Evolutionary conservation across 139 green algal genomes (phyloP).

Genomic region (Tetradesmus lagerheimii): DNA sequence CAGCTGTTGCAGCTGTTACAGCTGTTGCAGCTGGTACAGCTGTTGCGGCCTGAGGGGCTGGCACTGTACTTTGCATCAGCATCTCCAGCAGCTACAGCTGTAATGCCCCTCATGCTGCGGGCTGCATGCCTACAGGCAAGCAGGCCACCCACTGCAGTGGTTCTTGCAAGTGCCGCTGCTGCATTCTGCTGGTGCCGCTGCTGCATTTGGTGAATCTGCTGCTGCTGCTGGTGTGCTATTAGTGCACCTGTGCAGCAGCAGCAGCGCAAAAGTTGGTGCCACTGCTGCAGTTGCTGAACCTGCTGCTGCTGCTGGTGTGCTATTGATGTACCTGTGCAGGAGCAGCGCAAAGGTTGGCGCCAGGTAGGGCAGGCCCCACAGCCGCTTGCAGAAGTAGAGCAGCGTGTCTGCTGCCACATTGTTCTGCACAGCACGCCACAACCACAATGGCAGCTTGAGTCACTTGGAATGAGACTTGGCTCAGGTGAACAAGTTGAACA

Average conservation of each 20-base stretch:
- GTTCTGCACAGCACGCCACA: constrained; percentile 38
- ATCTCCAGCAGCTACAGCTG: too few species aligned
- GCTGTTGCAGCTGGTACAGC: too few species aligned
- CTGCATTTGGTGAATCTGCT: background rate
- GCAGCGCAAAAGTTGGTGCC: too few species aligned
- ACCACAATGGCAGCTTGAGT: background rate
- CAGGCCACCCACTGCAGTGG: background rate
- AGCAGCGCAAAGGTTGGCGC: constrained; percentile 81
- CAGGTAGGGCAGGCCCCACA: constrained; percentile 84
- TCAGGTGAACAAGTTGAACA: too few species aligned
- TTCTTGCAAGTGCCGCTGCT: background rate
- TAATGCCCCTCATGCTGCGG: too few species aligned
- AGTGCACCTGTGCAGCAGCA: constrained; percentile 56
- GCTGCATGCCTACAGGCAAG: too few species aligned
- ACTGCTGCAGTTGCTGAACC: background rate
- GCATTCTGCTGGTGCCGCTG: background rate
- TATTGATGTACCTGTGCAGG: constrained; percentile 64
- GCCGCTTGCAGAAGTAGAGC: constrained; percentile 75
- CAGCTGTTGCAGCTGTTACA: too few species aligned
- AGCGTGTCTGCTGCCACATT: constrained; percentile 56
- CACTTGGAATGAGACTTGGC: too few species aligned
- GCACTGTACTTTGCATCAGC: too few species aligned
- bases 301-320: background rate
- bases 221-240: background rate
- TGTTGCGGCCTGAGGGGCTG: too few species aligned